Evolutionary conservation across 257 asterid genomes (phyloP).

Genomic region (Solanum bulbocastanum): DNA sequence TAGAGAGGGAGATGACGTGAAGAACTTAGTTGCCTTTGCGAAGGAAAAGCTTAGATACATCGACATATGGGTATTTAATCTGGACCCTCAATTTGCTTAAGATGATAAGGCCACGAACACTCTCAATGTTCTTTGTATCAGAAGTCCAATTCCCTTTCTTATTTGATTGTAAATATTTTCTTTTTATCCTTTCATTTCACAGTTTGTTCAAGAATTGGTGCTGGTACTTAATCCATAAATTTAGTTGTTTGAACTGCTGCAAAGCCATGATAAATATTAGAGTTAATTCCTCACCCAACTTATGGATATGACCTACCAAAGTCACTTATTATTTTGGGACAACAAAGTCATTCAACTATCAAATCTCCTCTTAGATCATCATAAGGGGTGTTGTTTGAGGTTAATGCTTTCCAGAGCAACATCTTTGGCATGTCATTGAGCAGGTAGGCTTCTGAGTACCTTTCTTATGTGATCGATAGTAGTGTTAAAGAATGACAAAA

Average conservation of each 20-base stretch:
- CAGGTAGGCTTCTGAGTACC: not conserved
- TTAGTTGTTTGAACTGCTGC: not conserved
- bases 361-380: not conserved
- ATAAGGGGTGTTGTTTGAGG: not conserved
- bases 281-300: not conserved
- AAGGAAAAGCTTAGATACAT: constrained; percentile 57
- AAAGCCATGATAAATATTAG: not conserved
- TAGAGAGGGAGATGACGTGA: constrained; percentile 59
- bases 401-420: not conserved
- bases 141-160: not conserved
- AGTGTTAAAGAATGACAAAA: not conserved
- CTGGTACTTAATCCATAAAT: not conserved
- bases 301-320: not conserved
- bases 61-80: constrained; percentile 72
- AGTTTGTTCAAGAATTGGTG: not conserved
- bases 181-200: not conserved
- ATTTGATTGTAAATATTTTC: not conserved
- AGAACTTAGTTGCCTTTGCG: constrained; percentile 70
- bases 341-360: not conserved
- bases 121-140: not conserved
- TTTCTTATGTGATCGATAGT: not conserved
- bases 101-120: not conserved
- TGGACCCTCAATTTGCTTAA: not conserved
- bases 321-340: not conserved
- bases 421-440: not conserved